Evolutionary conservation across 2,329 filamentous ascomycete genomes (phyloP).

Genomic region (Alternaria alternata): DNA sequence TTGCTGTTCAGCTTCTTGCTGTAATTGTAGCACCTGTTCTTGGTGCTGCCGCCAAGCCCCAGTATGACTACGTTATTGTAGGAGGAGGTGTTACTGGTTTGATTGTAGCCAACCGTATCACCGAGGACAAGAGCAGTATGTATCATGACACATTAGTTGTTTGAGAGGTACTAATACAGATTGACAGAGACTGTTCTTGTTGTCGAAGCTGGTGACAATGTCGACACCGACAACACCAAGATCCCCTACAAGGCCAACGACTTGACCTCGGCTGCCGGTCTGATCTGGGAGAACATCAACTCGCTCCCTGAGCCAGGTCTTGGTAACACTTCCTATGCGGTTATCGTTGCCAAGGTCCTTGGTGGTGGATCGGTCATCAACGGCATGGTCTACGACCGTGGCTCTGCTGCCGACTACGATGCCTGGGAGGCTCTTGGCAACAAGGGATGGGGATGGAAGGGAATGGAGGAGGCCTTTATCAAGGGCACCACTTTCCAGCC

Average conservation of each 20-base stretch:
- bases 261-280: constrained; percentile 27
- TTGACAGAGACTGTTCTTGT: constrained; percentile 35
- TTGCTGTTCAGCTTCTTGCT: constrained; percentile 34
- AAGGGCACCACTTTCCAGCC: constrained; percentile 41
- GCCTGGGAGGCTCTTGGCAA: constrained; percentile 68
- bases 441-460: constrained; percentile 65
- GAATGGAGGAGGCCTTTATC: constrained; percentile 44
- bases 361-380: constrained; percentile 45
- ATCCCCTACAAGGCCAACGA: constrained; percentile 40
- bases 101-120: constrained; percentile 40
- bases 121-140: constrained; percentile 34
- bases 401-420: constrained; percentile 53
- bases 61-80: constrained; percentile 45
- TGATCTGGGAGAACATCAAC: constrained; percentile 32
- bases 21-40: constrained; percentile 30
- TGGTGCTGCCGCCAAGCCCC: constrained; percentile 17
- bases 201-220: constrained; percentile 37
- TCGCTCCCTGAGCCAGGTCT: constrained; percentile 35
- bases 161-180: constrained; percentile 4
- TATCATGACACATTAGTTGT: not conserved
- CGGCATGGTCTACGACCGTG: constrained; percentile 50
- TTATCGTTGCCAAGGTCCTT: constrained; percentile 37
- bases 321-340: constrained; percentile 30
- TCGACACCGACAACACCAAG: constrained; percentile 32
- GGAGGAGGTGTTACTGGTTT: constrained; percentile 43